Percentiles rank a stretch among this genome's conserved stretches.
These are phyloP conservation scores for Gymnopilus dilepis DNA, from an alignment of 768 basidiomycete species.

Conservation along the genomic window DNA sequence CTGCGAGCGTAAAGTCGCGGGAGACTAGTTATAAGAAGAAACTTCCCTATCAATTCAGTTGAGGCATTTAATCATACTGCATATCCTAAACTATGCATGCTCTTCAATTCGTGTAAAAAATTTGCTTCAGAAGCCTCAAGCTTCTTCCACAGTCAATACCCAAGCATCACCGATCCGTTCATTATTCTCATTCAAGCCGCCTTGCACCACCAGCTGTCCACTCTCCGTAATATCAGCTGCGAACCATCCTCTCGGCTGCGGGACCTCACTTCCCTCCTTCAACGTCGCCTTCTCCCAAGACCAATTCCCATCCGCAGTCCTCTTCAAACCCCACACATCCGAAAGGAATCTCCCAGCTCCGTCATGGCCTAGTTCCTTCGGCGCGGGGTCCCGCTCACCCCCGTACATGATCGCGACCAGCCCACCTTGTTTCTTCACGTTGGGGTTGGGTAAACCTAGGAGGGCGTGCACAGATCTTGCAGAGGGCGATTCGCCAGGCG, in stretches of 20 bases:
- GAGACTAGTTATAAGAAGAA: too few species aligned
- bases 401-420: constrained; percentile 4
- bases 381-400: constrained; percentile 6
- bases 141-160: constrained; percentile 1
- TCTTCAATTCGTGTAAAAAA: too few species aligned
- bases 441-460: not conserved
- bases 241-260: constrained; percentile 4
- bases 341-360: constrained; percentile 1
- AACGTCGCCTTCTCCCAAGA: not conserved
- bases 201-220: not conserved
- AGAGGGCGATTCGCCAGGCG: not conserved
- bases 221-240: constrained; percentile 4
- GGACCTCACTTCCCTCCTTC: not conserved
- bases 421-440: not conserved
- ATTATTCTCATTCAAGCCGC: constrained; percentile 6
- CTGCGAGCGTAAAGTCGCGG: too few species aligned
- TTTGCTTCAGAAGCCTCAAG: not conserved
- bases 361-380: not conserved
- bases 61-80: too few species aligned
- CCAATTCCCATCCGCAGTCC: constrained; percentile 1
- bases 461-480: constrained; percentile 4
- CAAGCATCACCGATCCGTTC: constrained; percentile 5
- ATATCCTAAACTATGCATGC: too few species aligned
- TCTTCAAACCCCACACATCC: constrained; percentile 3
- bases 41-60: too few species aligned